phyloP scores from a whole-genome alignment of 306 rosid genomes.

The Cucumis hystrix region DNA sequence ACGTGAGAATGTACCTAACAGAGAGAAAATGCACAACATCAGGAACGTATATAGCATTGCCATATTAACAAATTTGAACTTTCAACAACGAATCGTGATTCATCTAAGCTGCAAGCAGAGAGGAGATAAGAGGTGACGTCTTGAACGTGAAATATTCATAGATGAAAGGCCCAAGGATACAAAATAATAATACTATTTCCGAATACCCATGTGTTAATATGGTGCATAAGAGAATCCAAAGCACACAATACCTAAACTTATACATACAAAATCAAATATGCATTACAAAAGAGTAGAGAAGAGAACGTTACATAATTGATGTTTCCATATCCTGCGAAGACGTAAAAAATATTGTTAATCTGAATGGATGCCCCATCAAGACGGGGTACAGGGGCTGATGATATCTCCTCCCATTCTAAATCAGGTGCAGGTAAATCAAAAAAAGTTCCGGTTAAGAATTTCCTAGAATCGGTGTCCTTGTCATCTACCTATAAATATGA shows the following conservation, averaged over 20 bases:
- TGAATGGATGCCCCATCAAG: slow-evolving; percentile 73
- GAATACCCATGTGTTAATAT: background rate
- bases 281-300: background rate
- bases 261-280: background rate
- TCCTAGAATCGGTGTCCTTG: slow-evolving; percentile 15
- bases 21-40: slow-evolving; percentile 2
- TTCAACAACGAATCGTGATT: background rate
- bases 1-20: slow-evolving; percentile 78
- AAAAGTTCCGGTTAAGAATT: slow-evolving; percentile 40
- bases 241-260: background rate
- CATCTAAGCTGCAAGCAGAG: background rate
- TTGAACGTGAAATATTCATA: background rate
- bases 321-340: slow-evolving; percentile 65
- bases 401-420: slow-evolving; percentile 66
- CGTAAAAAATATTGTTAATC: slow-evolving; percentile 49
- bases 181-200: background rate
- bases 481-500: background rate
- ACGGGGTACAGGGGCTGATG: slow-evolving; percentile 76
- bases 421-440: slow-evolving; percentile 80
- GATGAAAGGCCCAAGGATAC: background rate
- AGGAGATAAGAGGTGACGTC: background rate
- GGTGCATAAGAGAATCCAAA: background rate
- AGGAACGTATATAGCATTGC: background rate
- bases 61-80: background rate
- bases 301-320: slow-evolving; percentile 47